These are phyloP conservation scores for Claviceps sp. DNA, from an alignment of 2,329 filamentous ascomycete species.

Conservation along the genomic window DNA sequence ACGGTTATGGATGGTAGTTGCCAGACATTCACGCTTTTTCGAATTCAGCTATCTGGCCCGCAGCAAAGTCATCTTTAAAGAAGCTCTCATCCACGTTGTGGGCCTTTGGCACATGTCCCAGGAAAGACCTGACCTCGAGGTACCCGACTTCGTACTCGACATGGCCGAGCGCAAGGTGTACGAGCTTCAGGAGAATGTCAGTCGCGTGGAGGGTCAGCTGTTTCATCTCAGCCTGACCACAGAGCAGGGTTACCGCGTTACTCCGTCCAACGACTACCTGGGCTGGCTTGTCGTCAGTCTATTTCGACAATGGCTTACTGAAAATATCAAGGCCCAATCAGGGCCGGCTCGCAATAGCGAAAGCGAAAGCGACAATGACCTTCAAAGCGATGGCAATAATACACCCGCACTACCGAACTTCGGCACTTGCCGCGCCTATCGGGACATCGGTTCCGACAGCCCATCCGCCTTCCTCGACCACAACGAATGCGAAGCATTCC, in stretches of 20 bases:
- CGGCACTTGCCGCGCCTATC: slow-evolving; percentile 59
- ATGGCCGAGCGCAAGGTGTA: slow-evolving; percentile 92
- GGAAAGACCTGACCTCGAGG: slow-evolving; percentile 57
- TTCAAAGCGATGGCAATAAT: slow-evolving; percentile 8
- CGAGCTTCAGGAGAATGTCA: slow-evolving; percentile 72
- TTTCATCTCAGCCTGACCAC: slow-evolving; percentile 73
- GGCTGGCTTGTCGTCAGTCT: slow-evolving; percentile 82
- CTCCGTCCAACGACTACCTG: slow-evolving; percentile 64
- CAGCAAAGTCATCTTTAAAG: slow-evolving; percentile 70
- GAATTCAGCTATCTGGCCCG: slow-evolving; percentile 78
- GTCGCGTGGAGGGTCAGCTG: slow-evolving; percentile 65
- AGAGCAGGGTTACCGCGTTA: slow-evolving; percentile 67
- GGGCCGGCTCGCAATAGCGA: slow-evolving; percentile 18
- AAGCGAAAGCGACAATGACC: not conserved
- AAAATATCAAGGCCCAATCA: slow-evolving; percentile 66
- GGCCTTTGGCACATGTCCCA: slow-evolving; percentile 83
- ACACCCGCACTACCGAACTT: slow-evolving; percentile 35
- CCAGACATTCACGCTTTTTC: slow-evolving; percentile 84
- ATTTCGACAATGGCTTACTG: slow-evolving; percentile 86
- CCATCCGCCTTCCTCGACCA: slow-evolving; percentile 56
- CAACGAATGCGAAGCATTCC: slow-evolving; percentile 81
- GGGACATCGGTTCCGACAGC: slow-evolving; percentile 53
- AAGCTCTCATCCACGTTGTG: slow-evolving; percentile 86
- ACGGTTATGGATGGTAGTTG: slow-evolving; percentile 87
- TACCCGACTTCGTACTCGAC: slow-evolving; percentile 68